These are phyloP conservation scores for Termitomyces bulborhizus DNA, from an alignment of 768 basidiomycete species.

Conservation along the genomic window DNA sequence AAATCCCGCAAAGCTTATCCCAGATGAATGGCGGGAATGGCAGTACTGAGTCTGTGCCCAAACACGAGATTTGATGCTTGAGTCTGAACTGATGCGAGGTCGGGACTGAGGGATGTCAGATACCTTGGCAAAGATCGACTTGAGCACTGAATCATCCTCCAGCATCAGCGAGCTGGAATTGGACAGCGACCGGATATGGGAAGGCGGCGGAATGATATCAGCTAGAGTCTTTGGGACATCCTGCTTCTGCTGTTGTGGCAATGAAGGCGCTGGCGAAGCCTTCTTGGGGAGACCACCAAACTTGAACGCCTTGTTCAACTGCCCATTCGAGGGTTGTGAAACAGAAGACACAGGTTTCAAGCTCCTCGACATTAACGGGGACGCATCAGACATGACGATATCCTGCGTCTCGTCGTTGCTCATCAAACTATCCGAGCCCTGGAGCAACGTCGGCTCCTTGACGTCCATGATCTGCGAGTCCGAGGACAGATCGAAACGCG, in stretches of 20 bases:
- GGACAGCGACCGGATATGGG: constrained; percentile 44
- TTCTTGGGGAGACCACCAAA: constrained; percentile 52
- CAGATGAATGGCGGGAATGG: constrained; percentile 42
- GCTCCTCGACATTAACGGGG: constrained; percentile 6
- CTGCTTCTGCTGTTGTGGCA: constrained; percentile 8
- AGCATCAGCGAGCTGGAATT: constrained; percentile 27
- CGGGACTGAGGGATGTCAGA: constrained; percentile 8
- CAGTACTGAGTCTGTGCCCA: constrained; percentile 18
- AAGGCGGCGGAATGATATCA: constrained; percentile 68
- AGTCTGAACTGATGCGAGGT: constrained; percentile 36
- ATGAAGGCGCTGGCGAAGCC: constrained; percentile 13
- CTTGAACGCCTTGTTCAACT: constrained; percentile 66
- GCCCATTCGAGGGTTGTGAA: constrained; percentile 53
- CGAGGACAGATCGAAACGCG: constrained; percentile 19
- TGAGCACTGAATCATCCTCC: constrained; percentile 46
- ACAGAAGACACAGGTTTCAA: constrained; percentile 24
- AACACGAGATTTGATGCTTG: constrained; percentile 29
- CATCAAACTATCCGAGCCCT: constrained; percentile 25
- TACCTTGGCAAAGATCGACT: constrained; percentile 49
- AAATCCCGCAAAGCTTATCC: constrained; percentile 62
- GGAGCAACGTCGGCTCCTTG: constrained; percentile 30
- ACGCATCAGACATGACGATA: constrained; percentile 11
- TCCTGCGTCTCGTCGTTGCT: constrained; percentile 21
- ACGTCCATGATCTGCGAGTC: constrained; percentile 26
- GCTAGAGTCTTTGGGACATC: constrained; percentile 51